Evolutionary conservation across 495 filamentous ascomycete species (phyloP), one percentile per base, ranked within the genome.

Genomic region (Talaromyces thailandensis): DNA sequence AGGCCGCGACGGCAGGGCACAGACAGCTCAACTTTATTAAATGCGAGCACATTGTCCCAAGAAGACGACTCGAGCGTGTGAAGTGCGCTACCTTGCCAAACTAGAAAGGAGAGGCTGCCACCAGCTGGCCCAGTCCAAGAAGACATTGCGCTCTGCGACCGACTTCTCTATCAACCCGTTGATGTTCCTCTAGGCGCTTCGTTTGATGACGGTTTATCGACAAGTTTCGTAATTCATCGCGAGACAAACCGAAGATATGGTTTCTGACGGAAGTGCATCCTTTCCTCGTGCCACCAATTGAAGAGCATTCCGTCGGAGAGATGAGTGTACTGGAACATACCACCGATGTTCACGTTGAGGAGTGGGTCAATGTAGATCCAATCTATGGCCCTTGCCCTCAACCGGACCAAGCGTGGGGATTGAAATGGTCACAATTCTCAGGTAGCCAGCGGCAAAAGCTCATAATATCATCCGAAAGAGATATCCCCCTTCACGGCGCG

Each of bases 351-450:
- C 24, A 51, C 18, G 8, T 4, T 23, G 11, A 51, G 18, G 8
- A 21, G n/a, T 51, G 48, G 48, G 6, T 23, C 21, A 21, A 51
- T 6, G 48, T 23, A 51, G 37, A 14, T 16, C 37, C 37, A n/a
- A 51, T 51, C 23, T 51, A 12, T 51, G 48, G 48, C 23, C 32
- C 63, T 16, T 62, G 64, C 32, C 70, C 64, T 50, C 68, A 72
- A 50, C 70, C 68, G 2, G 70, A 31, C 6, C 29, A 31, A 31
- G 29, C 29, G 29, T 9, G 29, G 29, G 29, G 7, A 7, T 31
- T 31, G 29, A 31, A 31, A 31, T 40, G 37, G 37, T 40, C 37
- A 40, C 4, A 5, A 31, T 31, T 31, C 5, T 31, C 29, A 2
- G 29, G 11, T 31, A 31, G 29, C 29, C 29, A 31, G 29, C 29